Base-by-base conservation (phyloP, 2,329 filamentous ascomycete species). In the Phialophora tarda region DNA sequence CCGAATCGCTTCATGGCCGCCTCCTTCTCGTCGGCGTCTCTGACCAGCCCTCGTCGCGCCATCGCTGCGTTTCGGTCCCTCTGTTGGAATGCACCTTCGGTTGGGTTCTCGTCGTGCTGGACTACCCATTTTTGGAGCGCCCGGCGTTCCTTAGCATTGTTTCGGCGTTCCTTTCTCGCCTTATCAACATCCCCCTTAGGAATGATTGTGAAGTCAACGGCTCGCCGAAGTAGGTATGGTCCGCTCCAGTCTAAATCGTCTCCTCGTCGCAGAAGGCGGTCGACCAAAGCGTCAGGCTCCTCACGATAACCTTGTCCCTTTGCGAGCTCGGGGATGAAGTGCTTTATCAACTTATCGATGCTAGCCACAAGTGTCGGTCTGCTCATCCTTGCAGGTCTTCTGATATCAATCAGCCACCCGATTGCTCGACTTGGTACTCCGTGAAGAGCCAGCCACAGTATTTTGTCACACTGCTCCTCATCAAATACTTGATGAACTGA, bases 391-490 rank as follows among this genome's bases (percentile, higher is more conserved):
- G 30, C 34, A 11, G 59, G 32, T 26, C 7, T 51, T 3, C 38
- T 14, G 41, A 61, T 28, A 21, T 61, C 32, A 30, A 21, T 10
- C 26, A 56, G 48, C 17, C 54, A 55, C 28, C 50, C 63, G 38
- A 68, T 66, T 11, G 50, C 41, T 14, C 17, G 14, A 30, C 28
- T 32, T n/a, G 59, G 60, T 7, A 66, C 28, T 30, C 59, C 56
- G 24, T 63, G 66, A 6, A 65, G 50, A 12, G 66, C 66, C 10
- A 68, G 59, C 55, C 60, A 68, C 21, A 68, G 57, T 14, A 66
- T 56, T 26, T 51, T 62, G 32, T 62, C 55, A 34, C 62, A 41
- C 12, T 62, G 57, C 14, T 64, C 28, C 21, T 51, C 54, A 10
- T n/a, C 41, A 10, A 67, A 55, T 8, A 67, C 41, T 11, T 60